Evolutionary conservation across 139 green algal genomes (phyloP).

Genomic region (Chlamydomonas sp.): DNA sequence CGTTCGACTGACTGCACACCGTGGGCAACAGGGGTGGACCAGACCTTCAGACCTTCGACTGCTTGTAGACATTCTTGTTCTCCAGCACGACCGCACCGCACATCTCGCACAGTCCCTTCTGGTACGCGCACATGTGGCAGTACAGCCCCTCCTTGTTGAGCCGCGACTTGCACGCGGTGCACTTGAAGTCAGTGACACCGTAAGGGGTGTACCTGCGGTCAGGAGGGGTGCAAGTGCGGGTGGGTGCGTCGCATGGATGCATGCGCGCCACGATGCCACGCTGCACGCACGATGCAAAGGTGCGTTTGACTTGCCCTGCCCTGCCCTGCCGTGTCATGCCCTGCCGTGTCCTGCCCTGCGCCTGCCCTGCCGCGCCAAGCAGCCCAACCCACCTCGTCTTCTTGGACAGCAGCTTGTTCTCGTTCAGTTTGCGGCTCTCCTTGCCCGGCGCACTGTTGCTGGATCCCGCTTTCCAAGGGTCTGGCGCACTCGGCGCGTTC

Average conservation of each 20-base stretch:
- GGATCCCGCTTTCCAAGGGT: slow-evolving; percentile 6
- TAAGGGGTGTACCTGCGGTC: slow-evolving; percentile 12
- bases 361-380: too few relatives aligned
- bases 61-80: slow-evolving; percentile 2
- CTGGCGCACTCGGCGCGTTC: slow-evolving; percentile 5
- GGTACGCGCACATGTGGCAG: slow-evolving; percentile 12
- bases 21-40: too few relatives aligned
- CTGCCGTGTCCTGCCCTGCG: too few relatives aligned
- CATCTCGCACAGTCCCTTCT: neutral
- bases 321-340: too few relatives aligned
- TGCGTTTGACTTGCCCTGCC: neutral
- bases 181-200: slow-evolving; percentile 5
- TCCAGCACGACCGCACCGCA: slow-evolving; percentile 5
- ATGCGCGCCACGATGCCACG: neutral
- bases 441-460: neutral
- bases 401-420: slow-evolving; percentile 14
- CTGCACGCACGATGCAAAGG: neutral
- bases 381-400: slow-evolving; percentile 7
- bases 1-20: too few relatives aligned
- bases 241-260: neutral
- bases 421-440: slow-evolving; percentile 8
- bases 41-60: too few relatives aligned
- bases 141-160: slow-evolving; percentile 10
- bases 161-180: slow-evolving; percentile 6
- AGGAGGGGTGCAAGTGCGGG: too few relatives aligned